These are phyloP conservation scores for Tylopilus plumbeoviolaceoides DNA, from an alignment of 768 basidiomycete genomes.

Conservation along the genomic window DNA sequence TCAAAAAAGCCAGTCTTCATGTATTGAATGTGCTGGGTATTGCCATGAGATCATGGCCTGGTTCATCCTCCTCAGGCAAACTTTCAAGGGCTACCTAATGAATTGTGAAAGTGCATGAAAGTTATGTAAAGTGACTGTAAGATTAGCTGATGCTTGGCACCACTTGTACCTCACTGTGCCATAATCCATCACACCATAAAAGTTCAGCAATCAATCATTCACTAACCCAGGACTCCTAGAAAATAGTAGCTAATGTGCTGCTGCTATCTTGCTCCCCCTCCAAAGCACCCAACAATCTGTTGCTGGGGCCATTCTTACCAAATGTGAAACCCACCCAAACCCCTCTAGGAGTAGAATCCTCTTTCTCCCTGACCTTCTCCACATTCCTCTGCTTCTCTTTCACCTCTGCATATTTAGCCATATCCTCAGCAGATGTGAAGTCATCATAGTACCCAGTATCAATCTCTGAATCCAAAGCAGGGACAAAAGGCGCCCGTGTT, in stretches of 20 bases:
- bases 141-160: no score
- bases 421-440: slow-evolving; percentile 84
- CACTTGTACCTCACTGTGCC: no score
- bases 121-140: no score
- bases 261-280: slow-evolving; percentile 40
- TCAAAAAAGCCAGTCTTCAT: no score
- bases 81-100: no score
- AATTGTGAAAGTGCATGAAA: no score
- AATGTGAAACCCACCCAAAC: slow-evolving; percentile 94
- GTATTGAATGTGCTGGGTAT: no score
- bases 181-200: no score
- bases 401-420: slow-evolving; percentile 99
- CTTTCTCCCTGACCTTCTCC: slow-evolving; percentile 86
- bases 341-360: slow-evolving; percentile 63
- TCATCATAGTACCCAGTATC: slow-evolving; percentile 97
- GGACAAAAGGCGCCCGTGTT: slow-evolving; percentile 84
- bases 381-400: slow-evolving; percentile 96
- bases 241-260: slow-evolving; percentile 57
- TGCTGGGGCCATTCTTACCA: slow-evolving; percentile 78
- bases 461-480: slow-evolving; percentile 88
- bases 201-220: no score
- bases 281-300: slow-evolving; percentile 24
- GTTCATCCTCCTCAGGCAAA: no score
- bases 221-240: no score
- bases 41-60: no score